Base-by-base conservation (phyloP, 1,284 basidiomycete species). In the Calocybe gambosa region DNA sequence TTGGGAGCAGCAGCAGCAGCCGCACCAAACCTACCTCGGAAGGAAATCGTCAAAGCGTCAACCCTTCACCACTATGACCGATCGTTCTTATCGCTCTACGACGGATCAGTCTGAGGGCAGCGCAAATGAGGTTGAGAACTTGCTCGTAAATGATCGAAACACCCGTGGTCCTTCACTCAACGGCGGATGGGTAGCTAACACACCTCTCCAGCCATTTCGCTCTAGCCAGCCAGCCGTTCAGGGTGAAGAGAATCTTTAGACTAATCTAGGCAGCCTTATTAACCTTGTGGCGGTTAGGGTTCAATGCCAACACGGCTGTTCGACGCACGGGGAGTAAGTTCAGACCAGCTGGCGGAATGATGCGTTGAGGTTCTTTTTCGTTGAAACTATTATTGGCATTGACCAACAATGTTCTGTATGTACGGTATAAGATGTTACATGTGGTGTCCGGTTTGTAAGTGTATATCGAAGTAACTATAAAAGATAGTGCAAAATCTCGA, bases 121-220 rank as follows among this genome's bases (percentile, higher is more conserved):
- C 58, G 72, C 73, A 0, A 75, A 78, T 39, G 85, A 87, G 57
- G 80, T 86, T 8, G 85, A 88, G 57, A 75, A 76, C 47, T 57
- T 85, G 45, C 67, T 86, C 26, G 53, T 64, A 5, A 49, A 53
- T 31, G 52, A 52, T 18, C 54, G 56, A 39, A 39, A 20, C 33
- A 18, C 28, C 1, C 46, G 38, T n/a, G 61, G 62, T 13, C 43
- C 50, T 18, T 39, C 54, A 10, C 39, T 45, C n/a, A 58, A 53
- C 23, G 51, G 62, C 39, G 53, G 55, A 12, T 61, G 63, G 25
- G 66, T 64, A 65, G 50, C 55, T 16, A 53, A 57, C 31, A 51
- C 54, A 28, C 40, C 50, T 51, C 31, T 43, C 50, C 58, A 55
- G 38, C 45, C 42, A 48, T 47, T 21, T 43, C 49, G 42, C 39